A percentile compares a stretch with the other conserved stretches of the same genome.
These are phyloP conservation scores for Boletus speciosus DNA, from an alignment of 768 basidiomycete species.

Conservation along the genomic window DNA sequence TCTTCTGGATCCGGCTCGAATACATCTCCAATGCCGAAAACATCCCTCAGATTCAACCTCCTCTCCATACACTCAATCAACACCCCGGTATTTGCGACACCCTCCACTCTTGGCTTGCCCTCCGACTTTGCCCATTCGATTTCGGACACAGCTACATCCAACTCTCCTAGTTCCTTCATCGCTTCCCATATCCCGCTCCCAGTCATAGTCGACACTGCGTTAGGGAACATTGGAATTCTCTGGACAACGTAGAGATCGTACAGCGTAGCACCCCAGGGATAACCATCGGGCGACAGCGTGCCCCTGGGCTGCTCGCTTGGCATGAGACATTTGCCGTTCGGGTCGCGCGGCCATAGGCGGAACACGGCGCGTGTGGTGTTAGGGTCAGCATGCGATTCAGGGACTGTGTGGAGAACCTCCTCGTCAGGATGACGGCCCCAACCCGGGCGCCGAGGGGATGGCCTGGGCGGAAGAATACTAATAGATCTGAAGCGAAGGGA, in stretches of 20 bases:
- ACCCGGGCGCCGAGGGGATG: background rate
- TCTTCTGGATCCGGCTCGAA: too few species aligned
- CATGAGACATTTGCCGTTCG: constrained; percentile 9
- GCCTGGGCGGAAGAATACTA: background rate
- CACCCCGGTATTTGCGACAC: constrained; percentile 14
- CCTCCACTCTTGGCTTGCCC: constrained; percentile 16
- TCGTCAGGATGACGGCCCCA: constrained; percentile 9
- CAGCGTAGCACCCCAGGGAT: constrained; percentile 27
- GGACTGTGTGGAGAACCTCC: background rate
- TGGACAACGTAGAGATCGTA: constrained; percentile 23
- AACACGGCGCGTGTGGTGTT: constrained; percentile 18
- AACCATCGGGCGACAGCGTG: constrained; percentile 18
- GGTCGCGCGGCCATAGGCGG: constrained; percentile 25
- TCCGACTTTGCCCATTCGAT: constrained; percentile 25
- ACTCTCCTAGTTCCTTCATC: constrained; percentile 16
- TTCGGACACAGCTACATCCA: constrained; percentile 10
- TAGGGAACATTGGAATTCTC: background rate
- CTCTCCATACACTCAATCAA: constrained; percentile 11
- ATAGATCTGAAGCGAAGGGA: background rate
- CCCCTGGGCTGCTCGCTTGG: background rate
- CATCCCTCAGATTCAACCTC: too few species aligned
- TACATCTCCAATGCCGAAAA: too few species aligned
- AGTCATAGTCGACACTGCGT: background rate
- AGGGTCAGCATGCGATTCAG: background rate
- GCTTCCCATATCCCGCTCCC: constrained; percentile 19